Base-by-base conservation (phyloP, 2,329 filamentous ascomycete genomes). In the Beauveria bassiana region DNA sequence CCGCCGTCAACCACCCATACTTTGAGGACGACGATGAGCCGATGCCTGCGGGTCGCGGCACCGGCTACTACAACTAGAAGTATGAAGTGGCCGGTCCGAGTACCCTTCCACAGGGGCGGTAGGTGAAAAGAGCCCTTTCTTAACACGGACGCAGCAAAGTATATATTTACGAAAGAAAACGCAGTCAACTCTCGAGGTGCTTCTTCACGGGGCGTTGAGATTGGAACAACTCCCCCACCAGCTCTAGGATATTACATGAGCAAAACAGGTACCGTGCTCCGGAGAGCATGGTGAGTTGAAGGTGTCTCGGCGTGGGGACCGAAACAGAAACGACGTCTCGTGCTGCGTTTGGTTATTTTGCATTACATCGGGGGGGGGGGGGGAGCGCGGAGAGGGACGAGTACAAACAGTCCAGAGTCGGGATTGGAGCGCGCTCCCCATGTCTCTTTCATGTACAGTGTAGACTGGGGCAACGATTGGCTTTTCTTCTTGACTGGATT, bases 1-100 rank as follows among this genome's bases (percentile, higher is more conserved):
- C 91, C 72, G 87, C 91, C 14, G 90, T 89, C 71, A 81, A 86
- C 68, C 92, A 96, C 72, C 87, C 89, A 9, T 96, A 96, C 78
- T 96, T 96, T 65, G 77, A 80, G 62, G 74, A 75, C 28, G 66
- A 67, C 38, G 68, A 74, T 54, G 65, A 67, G 47, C 50, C 26
- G 40, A 38, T 50, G 22, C 38, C 46, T 20, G 65, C 64, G 57
- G 68, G 66, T 59, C 70, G 71, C 57, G 62, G 65, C 61, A 71
- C 72, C 66, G 72, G 73, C 62, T 74, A 75, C 68, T 73, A 74
- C 68, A 68, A 73, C 66, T 74, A 74, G 71, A 68, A 65, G 63
- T 54, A 55, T n/a, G 49, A 24, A 55, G 61, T 49, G 57, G 54
- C 61, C 55, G 43, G 58, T n/a, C 55, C 61, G 52, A 58, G 16